These are phyloP conservation scores for Selenicereus undatus DNA, from an alignment of 148 eudicot genomes.

Conservation along the genomic window DNA sequence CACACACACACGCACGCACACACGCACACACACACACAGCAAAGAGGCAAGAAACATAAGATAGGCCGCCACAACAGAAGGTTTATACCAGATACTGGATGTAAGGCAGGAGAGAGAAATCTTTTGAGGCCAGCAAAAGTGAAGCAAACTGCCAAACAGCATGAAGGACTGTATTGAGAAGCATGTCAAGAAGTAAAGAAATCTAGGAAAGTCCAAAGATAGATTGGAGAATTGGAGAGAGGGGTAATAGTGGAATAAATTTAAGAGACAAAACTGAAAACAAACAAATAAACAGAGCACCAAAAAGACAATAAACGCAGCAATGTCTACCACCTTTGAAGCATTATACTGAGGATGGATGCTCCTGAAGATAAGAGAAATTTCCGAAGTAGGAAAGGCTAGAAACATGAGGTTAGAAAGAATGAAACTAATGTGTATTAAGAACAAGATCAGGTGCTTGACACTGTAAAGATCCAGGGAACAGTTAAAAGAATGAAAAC, in stretches of 20 bases:
- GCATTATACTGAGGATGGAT: too few species aligned
- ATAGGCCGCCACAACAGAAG: background rate
- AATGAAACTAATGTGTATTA: too few species aligned
- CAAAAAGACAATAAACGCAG: background rate
- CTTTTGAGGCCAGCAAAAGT: background rate
- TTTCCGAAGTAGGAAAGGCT: too few species aligned
- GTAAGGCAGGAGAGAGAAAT: background rate
- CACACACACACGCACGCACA: too few species aligned
- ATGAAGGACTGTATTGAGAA: background rate
- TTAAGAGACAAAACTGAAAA: background rate
- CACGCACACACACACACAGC: background rate
- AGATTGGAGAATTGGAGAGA: background rate
- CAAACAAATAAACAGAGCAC: background rate
- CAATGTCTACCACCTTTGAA: too few species aligned
- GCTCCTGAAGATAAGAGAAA: too few species aligned
- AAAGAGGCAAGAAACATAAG: background rate
- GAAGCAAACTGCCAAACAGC: background rate
- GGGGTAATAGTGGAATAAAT: background rate
- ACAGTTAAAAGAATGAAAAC: too few species aligned
- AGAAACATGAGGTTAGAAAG: too few species aligned
- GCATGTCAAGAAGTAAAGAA: background rate
- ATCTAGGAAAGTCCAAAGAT: background rate
- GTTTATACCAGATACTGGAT: background rate
- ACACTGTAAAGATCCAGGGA: too few species aligned
- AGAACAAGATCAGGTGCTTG: too few species aligned